Base-by-base conservation (phyloP, 2,329 filamentous ascomycete species). In the Ophiostoma montium region DNA sequence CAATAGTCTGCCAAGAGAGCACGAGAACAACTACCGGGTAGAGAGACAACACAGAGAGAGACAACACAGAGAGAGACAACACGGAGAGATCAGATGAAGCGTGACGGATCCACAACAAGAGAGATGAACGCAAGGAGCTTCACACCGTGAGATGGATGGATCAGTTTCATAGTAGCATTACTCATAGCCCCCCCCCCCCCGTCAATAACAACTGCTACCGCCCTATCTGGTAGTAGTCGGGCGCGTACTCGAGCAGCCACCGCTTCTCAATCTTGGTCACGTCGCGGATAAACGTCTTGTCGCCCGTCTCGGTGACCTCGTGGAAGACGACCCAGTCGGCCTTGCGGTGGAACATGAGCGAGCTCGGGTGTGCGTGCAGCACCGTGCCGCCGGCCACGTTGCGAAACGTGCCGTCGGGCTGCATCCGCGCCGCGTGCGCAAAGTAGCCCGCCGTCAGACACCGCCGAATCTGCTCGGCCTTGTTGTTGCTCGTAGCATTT, bases 251-350 rank as follows among this genome's bases (percentile, higher is more conserved):
- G 44, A 89, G 62, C 57, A 98, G 71, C 86, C 90, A 98, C n/a
- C 69, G 71, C 71, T 87, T 95, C 62, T 95, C 86, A 58, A 96
- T 85, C 68, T 86, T 92, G n/a, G 82, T 92, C 52, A 96, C 70
- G 64, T 96, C 90, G 49, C 87, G 74, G 58, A 98, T 94, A 61
- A 83, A 96, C 0, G 78, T 88, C 71, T 96, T 96, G 55, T 77
- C 78, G 10, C 83, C 79, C 5, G 86, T 94, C 67, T 96, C 86
- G 72, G 95, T 78, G 35, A 95, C 79, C 66, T 95, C 90, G 58
- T 94, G 84, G 61, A 95, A 98, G 32, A 98, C 76, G 10, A 96
- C 88, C 88, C 90, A 96, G 55, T 95, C 88, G 11, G 87, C 87
- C 68, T 94, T 95, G 50, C 89, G 80, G 64, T 95, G 94, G 70